phyloP scores from a whole-genome alignment of 2,329 filamentous ascomycete species.

The Tolypocladium pustulatum region DNA sequence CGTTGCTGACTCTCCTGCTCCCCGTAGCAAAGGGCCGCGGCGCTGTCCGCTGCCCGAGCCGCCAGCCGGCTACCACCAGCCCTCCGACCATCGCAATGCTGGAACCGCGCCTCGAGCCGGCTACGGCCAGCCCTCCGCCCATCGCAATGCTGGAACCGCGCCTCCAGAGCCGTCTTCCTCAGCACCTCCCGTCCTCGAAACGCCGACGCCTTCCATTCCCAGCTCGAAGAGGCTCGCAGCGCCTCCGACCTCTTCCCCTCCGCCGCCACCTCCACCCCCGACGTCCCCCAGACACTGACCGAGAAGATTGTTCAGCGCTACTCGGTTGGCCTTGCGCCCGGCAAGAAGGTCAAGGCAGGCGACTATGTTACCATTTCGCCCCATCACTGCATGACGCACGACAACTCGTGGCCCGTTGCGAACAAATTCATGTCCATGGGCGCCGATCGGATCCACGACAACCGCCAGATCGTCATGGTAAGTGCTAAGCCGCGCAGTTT shows the following conservation, averaged over 20 bases:
- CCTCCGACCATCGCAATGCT: background rate
- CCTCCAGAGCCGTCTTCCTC: conserved; percentile 7
- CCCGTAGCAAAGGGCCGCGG: background rate
- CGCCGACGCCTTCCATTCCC: conserved; percentile 48
- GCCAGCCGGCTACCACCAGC: background rate
- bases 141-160: background rate
- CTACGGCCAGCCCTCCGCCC: background rate
- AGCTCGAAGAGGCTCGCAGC: conserved; percentile 42
- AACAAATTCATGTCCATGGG: background rate
- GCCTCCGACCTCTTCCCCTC: conserved; percentile 46
- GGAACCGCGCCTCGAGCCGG: background rate
- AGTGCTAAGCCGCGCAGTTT: too few relatives aligned
- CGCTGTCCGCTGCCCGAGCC: background rate
- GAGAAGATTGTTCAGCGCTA: conserved; percentile 88
- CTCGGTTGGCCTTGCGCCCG: conserved; percentile 55
- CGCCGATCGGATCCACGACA: background rate
- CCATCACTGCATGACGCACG: background rate
- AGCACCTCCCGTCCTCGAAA: conserved; percentile 18
- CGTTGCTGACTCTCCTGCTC: background rate
- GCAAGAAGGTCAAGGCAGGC: background rate
- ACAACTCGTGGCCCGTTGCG: background rate
- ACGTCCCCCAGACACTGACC: conserved; percentile 64
- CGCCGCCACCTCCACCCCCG: conserved; percentile 22
- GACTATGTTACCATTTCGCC: background rate
- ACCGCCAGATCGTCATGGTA: background rate